Percentiles rank a stretch among this genome's conserved stretches.
phyloP scores from a whole-genome alignment of 2,329 filamentous ascomycete genomes.

The Paraphaeosphaeria sporulosa region DNA sequence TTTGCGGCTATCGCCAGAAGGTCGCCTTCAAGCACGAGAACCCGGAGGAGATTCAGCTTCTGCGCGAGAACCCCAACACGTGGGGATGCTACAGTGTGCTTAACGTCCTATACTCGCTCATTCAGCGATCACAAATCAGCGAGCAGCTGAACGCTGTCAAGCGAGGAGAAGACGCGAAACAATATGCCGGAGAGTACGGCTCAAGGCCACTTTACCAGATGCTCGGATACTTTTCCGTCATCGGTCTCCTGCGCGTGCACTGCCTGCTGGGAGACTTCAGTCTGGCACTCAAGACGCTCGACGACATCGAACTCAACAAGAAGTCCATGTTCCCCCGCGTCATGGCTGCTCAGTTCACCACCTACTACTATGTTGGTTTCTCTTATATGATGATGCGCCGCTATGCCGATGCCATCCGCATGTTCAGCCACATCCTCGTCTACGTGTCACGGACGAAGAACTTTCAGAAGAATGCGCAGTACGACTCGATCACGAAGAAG shows the following conservation, averaged over 20 bases:
- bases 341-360: constrained; percentile 99
- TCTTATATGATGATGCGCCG: constrained; percentile 99
- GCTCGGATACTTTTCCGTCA: constrained; percentile 99
- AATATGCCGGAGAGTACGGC: constrained; percentile 94
- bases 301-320: constrained; percentile 99
- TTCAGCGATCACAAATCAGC: constrained; percentile 96
- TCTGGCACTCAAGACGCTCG: constrained; percentile 96
- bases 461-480: constrained; percentile 99
- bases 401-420: constrained; percentile 98
- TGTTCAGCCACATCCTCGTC: constrained; percentile 99
- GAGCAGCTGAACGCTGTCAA: constrained; percentile 96
- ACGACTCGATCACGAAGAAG: constrained; percentile 99
- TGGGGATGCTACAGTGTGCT: constrained; percentile 99
- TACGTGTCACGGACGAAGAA: constrained; percentile 99
- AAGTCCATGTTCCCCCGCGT: constrained; percentile 99
- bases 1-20: constrained; percentile 94
- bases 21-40: constrained; percentile 84
- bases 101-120: constrained; percentile 98
- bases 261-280: constrained; percentile 97
- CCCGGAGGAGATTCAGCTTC: constrained; percentile 88
- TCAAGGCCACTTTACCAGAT: constrained; percentile 94
- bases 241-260: constrained; percentile 94
- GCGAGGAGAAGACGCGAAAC: constrained; percentile 86
- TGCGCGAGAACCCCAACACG: constrained; percentile 96
- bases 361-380: constrained; percentile 99